Evolutionary conservation across 192 early-diverging fungal genomes (phyloP), one percentile per base, ranked within the genome.

Genomic region (Coemansia sp.): DNA sequence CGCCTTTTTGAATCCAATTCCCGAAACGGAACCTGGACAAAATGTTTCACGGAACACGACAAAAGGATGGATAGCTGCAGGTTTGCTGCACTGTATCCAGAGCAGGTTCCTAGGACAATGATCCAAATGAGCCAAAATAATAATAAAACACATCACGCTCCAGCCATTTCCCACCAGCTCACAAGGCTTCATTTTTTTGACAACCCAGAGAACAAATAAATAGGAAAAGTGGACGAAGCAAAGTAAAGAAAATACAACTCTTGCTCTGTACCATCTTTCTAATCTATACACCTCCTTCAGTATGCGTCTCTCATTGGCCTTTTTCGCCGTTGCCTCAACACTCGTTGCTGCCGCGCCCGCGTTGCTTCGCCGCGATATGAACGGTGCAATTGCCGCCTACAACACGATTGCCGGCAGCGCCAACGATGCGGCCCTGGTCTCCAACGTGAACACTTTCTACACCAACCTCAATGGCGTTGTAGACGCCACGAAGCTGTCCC

Each of bases 391-490:
- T 8, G 69, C 56, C 0, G 69, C 69, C 7, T 69, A 63, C 41
- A 62, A 68, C 29, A 51, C 69, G 0, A 70, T 80, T 4, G 35
- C 37, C 3, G 56, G 51, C 1, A 80, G 78, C 21, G 69, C 73
- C 19, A 67, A 75, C 63, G 66, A 80, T 46, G 27, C 46, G 6
- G 73, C 78, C 9, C 62, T 80, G 10, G 64, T 69, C 2, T 44
- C 73, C 57, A 80, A 80, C 53, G 48, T 63, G 33, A 72, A 72
- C 44, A 74, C 72, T 0, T 74, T 81, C 53, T 75, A 75, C 50
- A 8, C 64, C 24, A 72, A 75, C 44, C 63, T 75, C 19, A 69
- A 72, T 9, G 73, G 70, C 17, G 27, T 65, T 13, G 78, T 66
- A 6, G 36, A 56, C 21, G 0, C 62, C 16, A 64, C 39, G 0